A percentile compares a stretch with the other conserved stretches of the same genome.
These are phyloP conservation scores for Nematodospora valgi DNA, from an alignment of 805 yeast species.

Conservation along the genomic window DNA sequence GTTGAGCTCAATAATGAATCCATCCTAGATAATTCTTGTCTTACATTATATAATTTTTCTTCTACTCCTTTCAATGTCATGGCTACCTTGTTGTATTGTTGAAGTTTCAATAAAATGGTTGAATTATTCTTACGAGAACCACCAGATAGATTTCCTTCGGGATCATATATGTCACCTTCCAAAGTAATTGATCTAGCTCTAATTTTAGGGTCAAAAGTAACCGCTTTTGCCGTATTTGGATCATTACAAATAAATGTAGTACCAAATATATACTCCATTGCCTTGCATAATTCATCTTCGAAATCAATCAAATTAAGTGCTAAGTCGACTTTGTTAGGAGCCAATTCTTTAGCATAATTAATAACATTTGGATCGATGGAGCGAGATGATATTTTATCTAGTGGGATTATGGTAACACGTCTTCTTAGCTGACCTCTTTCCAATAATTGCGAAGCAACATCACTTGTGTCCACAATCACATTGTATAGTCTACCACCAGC, in stretches of 20 bases:
- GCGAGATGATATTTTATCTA: slow-evolving; percentile 75
- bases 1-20: slow-evolving; percentile 47
- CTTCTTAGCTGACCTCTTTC: slow-evolving; percentile 75
- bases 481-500: slow-evolving; percentile 92
- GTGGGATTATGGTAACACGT: slow-evolving; percentile 88
- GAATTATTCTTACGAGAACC: slow-evolving; percentile 71
- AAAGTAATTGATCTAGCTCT: slow-evolving; percentile 80
- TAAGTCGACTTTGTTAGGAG: slow-evolving; percentile 84
- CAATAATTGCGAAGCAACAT: slow-evolving; percentile 76
- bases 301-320: slow-evolving; percentile 80
- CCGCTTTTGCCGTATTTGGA: slow-evolving; percentile 80
- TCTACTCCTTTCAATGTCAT: slow-evolving; percentile 39
- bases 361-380: slow-evolving; percentile 51
- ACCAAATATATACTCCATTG: slow-evolving; percentile 93
- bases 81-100: slow-evolving; percentile 52
- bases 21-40: slow-evolving; percentile 39
- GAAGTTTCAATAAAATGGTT: slow-evolving; percentile 62
- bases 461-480: slow-evolving; percentile 86
- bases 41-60: slow-evolving; percentile 38
- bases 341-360: slow-evolving; percentile 64
- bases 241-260: slow-evolving; percentile 82
- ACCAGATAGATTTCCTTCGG: slow-evolving; percentile 93
- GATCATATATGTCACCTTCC: slow-evolving; percentile 94
- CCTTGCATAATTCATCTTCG: slow-evolving; percentile 64
- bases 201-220: slow-evolving; percentile 83